Percentiles rank a stretch among this genome's conserved stretches.
Conservation (phyloP, 140 eudicot species). For the Stevia rebaudiana region DNA sequence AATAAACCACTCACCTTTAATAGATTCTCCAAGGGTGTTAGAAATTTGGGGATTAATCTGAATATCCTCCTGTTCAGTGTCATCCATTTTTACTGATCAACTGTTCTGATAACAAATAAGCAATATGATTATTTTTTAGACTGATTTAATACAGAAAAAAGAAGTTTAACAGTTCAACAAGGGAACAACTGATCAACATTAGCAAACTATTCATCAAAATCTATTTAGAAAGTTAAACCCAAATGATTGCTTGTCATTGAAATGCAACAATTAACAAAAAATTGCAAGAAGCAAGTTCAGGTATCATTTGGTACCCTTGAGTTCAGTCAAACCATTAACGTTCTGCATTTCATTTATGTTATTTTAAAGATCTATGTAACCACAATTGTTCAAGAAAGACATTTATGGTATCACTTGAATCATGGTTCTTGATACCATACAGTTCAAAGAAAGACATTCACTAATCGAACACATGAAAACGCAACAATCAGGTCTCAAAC, state of each 20-base stretch:
- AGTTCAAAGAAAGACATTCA: not conserved
- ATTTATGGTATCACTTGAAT: not conserved
- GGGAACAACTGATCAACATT: not conserved
- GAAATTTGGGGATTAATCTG: constrained; percentile 13
- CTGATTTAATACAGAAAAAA: no score
- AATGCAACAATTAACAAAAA: not conserved
- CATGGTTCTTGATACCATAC: not conserved
- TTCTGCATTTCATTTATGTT: not conserved
- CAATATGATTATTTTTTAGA: not conserved
- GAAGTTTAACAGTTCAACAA: not conserved
- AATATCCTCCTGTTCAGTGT: constrained; percentile 17
- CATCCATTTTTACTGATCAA: constrained; percentile 29
- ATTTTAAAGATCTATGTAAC: not conserved
- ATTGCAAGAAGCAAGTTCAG: not conserved
- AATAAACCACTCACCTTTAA: constrained; percentile 35
- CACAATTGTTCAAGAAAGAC: not conserved
- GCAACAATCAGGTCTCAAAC: not conserved
- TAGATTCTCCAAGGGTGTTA: constrained; percentile 36
- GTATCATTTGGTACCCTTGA: not conserved
- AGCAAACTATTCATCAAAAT: not conserved
- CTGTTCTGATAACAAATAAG: not conserved
- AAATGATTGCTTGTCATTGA: not conserved
- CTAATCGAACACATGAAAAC: not conserved
- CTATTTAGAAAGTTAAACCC: not conserved
- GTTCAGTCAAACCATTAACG: not conserved